These are phyloP conservation scores for Colletotrichum limetticola DNA, from an alignment of 2,329 filamentous ascomycete genomes.

Conservation along the genomic window DNA sequence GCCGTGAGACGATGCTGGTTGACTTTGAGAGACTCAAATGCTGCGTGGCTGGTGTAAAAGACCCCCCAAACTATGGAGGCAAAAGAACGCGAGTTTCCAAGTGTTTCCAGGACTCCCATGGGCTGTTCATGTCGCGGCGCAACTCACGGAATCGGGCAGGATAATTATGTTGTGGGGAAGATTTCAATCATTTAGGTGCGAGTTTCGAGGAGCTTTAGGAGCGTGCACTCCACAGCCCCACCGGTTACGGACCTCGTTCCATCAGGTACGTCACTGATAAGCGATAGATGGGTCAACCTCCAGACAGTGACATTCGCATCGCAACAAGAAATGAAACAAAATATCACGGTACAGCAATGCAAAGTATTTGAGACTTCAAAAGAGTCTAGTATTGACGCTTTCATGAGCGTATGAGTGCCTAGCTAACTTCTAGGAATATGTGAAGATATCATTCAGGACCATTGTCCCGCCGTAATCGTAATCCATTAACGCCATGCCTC, in stretches of 20 bases:
- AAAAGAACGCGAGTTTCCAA: slow-evolving; percentile 3
- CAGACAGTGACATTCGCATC: background rate
- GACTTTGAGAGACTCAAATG: background rate
- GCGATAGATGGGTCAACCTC: background rate
- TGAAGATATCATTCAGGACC: slow-evolving; percentile 33
- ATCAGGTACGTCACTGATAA: slow-evolving; percentile 30
- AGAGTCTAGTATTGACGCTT: slow-evolving; percentile 35
- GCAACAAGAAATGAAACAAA: background rate
- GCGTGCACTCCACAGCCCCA: background rate
- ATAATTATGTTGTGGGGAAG: background rate
- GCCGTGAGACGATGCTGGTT: background rate
- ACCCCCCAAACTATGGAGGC: slow-evolving; percentile 35
- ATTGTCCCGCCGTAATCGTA: slow-evolving; percentile 41
- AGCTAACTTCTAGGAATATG: slow-evolving; percentile 25
- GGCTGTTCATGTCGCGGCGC: slow-evolving; percentile 17
- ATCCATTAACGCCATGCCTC: slow-evolving; percentile 24
- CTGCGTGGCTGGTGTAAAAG: background rate
- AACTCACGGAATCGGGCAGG: background rate
- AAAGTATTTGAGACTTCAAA: slow-evolving; percentile 9
- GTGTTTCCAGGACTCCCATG: background rate
- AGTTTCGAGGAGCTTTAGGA: background rate
- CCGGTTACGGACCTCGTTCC: slow-evolving; percentile 1
- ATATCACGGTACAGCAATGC: background rate
- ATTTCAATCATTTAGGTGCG: background rate
- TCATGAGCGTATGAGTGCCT: slow-evolving; percentile 15